Conservation (phyloP, 2,329 filamentous ascomycete species). For the Ceratocystis colombiana region DNA sequence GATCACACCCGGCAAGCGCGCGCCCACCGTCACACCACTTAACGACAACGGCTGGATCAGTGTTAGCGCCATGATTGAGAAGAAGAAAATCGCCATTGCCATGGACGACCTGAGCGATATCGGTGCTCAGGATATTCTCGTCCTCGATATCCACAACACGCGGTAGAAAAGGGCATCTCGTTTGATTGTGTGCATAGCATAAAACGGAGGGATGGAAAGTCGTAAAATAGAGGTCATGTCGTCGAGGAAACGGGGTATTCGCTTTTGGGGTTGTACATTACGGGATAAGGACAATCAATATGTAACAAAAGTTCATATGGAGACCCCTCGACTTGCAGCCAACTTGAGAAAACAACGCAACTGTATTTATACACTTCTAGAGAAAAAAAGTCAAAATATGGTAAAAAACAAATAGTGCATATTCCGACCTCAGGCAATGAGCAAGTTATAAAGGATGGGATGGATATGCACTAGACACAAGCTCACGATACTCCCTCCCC, state of each 20-base stretch:
- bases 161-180: constrained; percentile 32
- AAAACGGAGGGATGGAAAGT: neutral
- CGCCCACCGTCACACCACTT: constrained; percentile 80
- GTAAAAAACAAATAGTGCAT: constrained; percentile 5
- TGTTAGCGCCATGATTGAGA: constrained; percentile 87
- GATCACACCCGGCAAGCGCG: constrained; percentile 88
- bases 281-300: constrained; percentile 16
- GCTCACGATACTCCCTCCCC: neutral
- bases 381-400: constrained; percentile 15
- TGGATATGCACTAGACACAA: neutral
- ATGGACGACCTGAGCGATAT: constrained; percentile 75
- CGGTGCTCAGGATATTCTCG: constrained; percentile 76
- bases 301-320: neutral
- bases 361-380: constrained; percentile 26
- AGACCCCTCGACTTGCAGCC: neutral
- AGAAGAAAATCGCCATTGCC: constrained; percentile 69
- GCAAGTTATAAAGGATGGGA: neutral
- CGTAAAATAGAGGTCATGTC: neutral
- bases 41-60: constrained; percentile 89
- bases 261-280: constrained; percentile 17
- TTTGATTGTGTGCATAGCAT: neutral
- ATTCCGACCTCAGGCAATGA: neutral
- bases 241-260: neutral
- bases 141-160: constrained; percentile 76
- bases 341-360: constrained; percentile 10